Conservation (phyloP, 2,329 filamentous ascomycete genomes). For the Ophiocordyceps robertsii region DNA sequence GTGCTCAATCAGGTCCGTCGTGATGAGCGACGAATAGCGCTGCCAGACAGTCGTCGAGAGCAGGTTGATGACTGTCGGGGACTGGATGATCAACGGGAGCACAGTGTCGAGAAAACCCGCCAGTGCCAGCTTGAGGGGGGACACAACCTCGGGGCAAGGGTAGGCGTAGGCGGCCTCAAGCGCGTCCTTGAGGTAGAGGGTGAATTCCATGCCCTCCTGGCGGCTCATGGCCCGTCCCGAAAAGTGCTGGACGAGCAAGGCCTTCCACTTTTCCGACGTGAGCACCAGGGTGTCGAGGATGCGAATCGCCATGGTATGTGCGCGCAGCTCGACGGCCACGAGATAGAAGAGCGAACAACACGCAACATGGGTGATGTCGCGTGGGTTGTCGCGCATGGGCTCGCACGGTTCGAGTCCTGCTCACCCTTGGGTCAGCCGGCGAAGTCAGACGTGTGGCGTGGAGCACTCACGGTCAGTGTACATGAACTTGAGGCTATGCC, state of each 20-base stretch:
- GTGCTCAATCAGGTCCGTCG: constrained; percentile 13
- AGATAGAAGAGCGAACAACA: constrained; percentile 19
- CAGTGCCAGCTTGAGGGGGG: constrained; percentile 17
- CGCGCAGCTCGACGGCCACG: constrained; percentile 15
- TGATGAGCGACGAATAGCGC: constrained; percentile 9
- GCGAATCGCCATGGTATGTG: constrained; percentile 12
- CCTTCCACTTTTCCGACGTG: constrained; percentile 11
- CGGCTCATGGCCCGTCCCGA: constrained; percentile 6
- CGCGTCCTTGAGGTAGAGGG: constrained; percentile 14
- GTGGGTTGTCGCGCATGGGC: constrained; percentile 8
- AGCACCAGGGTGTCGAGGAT: constrained; percentile 14
- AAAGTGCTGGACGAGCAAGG: constrained; percentile 7
- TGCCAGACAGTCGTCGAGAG: constrained; percentile 12
- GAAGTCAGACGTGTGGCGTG: not conserved
- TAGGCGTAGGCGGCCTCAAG: constrained; percentile 15
- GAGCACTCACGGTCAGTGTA: constrained; percentile 20
- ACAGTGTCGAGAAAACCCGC: constrained; percentile 15
- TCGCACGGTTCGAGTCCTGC: constrained; percentile 17
- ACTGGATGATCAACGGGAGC: constrained; percentile 11
- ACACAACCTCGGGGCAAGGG: constrained; percentile 10
- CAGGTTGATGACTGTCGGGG: constrained; percentile 10
- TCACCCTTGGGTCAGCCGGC: not conserved
- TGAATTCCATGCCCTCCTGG: constrained; percentile 9
- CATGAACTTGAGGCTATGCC: constrained; percentile 19
- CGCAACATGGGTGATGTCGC: constrained; percentile 15